Conservation (phyloP, 2,329 filamentous ascomycete species). For the Clarireedia hainanense region DNA sequence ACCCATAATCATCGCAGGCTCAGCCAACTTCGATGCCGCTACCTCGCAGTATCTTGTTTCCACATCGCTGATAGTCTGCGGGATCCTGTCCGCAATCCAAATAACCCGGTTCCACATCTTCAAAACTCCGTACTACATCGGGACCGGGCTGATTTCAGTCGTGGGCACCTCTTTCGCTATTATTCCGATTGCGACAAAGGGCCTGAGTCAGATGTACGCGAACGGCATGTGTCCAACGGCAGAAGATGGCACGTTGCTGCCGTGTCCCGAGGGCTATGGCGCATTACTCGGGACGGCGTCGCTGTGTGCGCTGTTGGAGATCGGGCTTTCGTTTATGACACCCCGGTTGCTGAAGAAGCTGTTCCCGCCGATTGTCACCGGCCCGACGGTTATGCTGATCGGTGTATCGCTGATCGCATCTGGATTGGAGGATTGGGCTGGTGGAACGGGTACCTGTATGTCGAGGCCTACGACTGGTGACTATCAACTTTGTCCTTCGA, state of each 20-base stretch:
- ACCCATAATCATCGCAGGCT: slow-evolving; percentile 60
- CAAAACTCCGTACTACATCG: slow-evolving; percentile 64
- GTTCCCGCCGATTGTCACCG: slow-evolving; percentile 73
- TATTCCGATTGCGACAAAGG: slow-evolving; percentile 65
- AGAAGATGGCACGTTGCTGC: slow-evolving; percentile 56
- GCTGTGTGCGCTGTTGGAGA: slow-evolving; percentile 59
- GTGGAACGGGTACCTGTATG: slow-evolving; percentile 56
- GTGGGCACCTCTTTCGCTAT: slow-evolving; percentile 73
- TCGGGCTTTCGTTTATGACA: slow-evolving; percentile 67
- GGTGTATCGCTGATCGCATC: slow-evolving; percentile 64
- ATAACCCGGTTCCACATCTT: slow-evolving; percentile 70
- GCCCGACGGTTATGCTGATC: slow-evolving; percentile 64
- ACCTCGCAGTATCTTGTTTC: slow-evolving; percentile 61
- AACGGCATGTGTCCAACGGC: slow-evolving; percentile 16
- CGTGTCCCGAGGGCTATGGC: slow-evolving; percentile 71
- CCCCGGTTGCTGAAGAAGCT: slow-evolving; percentile 60
- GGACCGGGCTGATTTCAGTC: slow-evolving; percentile 73
- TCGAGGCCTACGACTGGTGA: slow-evolving; percentile 38
- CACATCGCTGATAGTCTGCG: slow-evolving; percentile 61
- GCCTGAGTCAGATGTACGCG: slow-evolving; percentile 67
- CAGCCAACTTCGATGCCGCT: slow-evolving; percentile 46
- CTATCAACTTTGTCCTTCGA: slow-evolving; percentile 59
- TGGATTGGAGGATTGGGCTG: slow-evolving; percentile 72
- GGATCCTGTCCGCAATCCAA: slow-evolving; percentile 65
- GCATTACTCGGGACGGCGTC: slow-evolving; percentile 64